A percentile compares a stretch with the other conserved stretches of the same genome.
Conservation (phyloP, 306 rosid species). For the Prunus campanulata region DNA sequence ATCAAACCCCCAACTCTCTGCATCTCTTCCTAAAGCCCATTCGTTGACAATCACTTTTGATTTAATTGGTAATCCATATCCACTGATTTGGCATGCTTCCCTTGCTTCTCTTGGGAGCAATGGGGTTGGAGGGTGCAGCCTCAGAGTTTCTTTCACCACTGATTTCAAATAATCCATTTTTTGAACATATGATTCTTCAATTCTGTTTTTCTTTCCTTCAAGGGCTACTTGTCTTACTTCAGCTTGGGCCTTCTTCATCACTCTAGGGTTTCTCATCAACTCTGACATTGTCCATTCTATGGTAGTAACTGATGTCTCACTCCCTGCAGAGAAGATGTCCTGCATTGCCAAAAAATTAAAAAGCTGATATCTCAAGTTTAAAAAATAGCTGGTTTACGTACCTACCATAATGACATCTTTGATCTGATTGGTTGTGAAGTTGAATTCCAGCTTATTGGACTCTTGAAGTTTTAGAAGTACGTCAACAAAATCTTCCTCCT, state of each 20-base stretch:
- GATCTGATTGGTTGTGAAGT: constrained; percentile 27
- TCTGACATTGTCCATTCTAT: constrained; percentile 39
- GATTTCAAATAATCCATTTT: constrained; percentile 3
- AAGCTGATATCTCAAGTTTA: background rate
- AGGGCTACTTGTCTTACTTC: constrained; percentile 1
- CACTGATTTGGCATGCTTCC: background rate
- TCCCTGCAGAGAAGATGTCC: constrained; percentile 32
- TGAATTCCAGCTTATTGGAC: constrained; percentile 22
- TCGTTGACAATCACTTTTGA: background rate
- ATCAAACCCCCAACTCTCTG: background rate
- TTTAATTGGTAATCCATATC: background rate
- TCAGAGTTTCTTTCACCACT: constrained; percentile 6
- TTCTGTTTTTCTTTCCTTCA: background rate
- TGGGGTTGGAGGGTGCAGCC: background rate
- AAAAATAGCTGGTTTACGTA: background rate
- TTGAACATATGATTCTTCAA: background rate
- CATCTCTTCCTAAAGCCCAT: constrained; percentile 5
- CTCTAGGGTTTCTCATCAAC: constrained; percentile 13
- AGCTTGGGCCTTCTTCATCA: constrained; percentile 3
- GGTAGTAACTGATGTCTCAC: constrained; percentile 35
- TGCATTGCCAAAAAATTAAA: background rate
- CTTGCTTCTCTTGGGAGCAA: background rate
- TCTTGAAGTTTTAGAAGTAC: constrained; percentile 3
- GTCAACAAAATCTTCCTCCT: constrained; percentile 10
- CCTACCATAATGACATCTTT: constrained; percentile 45